These are phyloP conservation scores for Ettlia oleoabundans DNA, from an alignment of 139 green algal genomes.

Conservation along the genomic window DNA sequence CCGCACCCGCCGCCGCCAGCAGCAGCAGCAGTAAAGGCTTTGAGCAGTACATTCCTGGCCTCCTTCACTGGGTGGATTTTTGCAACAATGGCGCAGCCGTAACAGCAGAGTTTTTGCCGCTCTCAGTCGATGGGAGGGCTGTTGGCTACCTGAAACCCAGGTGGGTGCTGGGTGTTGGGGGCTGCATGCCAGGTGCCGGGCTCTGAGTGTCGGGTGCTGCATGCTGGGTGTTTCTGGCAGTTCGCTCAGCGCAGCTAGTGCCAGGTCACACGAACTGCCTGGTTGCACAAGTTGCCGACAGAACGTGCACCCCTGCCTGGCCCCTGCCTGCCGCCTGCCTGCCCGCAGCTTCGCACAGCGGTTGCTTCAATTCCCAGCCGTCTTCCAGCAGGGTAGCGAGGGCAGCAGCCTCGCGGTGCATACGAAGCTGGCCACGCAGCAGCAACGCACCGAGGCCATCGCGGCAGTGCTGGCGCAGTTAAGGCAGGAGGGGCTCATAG, in stretches of 20 bases:
- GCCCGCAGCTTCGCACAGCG: conserved; percentile 58
- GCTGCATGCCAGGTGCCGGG: too few species aligned
- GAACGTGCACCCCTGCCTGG: background rate
- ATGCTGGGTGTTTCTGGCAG: too few species aligned
- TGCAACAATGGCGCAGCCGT: conserved; percentile 61
- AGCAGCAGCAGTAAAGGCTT: background rate
- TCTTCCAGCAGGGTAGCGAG: conserved; percentile 39
- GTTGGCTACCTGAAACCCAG: conserved; percentile 61
- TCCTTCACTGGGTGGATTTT: conserved; percentile 53
- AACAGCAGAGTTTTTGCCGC: conserved; percentile 46
- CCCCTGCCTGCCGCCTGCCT: background rate
- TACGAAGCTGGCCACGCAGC: conserved; percentile 23
- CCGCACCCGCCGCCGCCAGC: too few species aligned
- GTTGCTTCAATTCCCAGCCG: conserved; percentile 45
- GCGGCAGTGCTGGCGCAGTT: conserved; percentile 47
- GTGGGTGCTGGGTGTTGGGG: conserved; percentile 8
- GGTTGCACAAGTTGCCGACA: background rate
- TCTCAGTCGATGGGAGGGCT: conserved; percentile 49
- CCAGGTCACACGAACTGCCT: too few species aligned
- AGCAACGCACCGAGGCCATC: conserved; percentile 60
- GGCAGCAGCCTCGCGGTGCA: conserved; percentile 24
- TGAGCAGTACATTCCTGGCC: conserved; percentile 39
- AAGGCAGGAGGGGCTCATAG: conserved; percentile 69
- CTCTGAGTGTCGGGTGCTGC: background rate
- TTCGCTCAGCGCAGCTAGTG: too few species aligned